Base-by-base conservation (phyloP, 805 yeast species). In the Kodamaea neixiangensis region DNA sequence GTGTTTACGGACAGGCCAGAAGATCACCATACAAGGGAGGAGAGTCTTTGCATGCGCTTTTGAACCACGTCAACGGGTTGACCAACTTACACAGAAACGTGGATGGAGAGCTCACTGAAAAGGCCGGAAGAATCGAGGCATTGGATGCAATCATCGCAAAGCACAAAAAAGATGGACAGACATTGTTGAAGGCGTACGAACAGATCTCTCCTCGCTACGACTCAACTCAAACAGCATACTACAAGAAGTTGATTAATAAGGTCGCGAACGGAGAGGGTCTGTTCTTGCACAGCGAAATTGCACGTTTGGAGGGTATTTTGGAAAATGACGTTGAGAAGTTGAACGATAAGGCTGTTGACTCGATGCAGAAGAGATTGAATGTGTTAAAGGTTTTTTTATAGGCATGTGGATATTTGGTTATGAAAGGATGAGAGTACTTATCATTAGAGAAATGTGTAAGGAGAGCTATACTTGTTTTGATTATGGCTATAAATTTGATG, bases 311-410 rank as follows among this genome's bases (percentile, higher is more conserved):
- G 7, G 67, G 66, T 20, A 66, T 84, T 21, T 52, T 84, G 35
- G 54, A 60, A 7, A 68, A 69, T 14, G 65, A 64, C 48, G 45
- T 57, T 11, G 70, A 69, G 13, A 63, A 67, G 42, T 58, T 83
- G 47, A 66, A 66, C 35, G 61, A 64, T 9, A 67, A 61, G n/a
- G 75, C 79, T 37, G 64, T 68, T 15, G 91, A 86, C 58, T 73
- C 76, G 51, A 71, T 83, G 61, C 67, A 68, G 53, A 73, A 73
- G 60, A 75, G 86, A 60, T 56, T 75, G 47, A 86, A 86, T 58
- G 71, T 83, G 35, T 65, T 84, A 54, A 61, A 60, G 17, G 50
- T 44, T 19, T 52, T 56, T 44, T 39, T 49, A 18, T 25, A 40
- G 31, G 10, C n/a, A 25, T n/a, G n/a, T n/a, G n/a, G n/a, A n/a